Conservation (phyloP, 345 rosid genomes). For the Arabidopsis thaliana region TAIR10.1 NC_003075.7:2525001-2525500, state of each 20-base stretch:
- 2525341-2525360: slow-evolving; percentile 31
- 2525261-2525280: slow-evolving; percentile 5
- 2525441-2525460: slow-evolving; percentile 29
- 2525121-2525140: slow-evolving; percentile 4
- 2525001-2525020: slow-evolving; percentile 73
- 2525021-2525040: slow-evolving; percentile 72
- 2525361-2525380: slow-evolving; percentile 9
- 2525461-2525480: slow-evolving; percentile 32
- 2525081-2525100: slow-evolving; percentile 19
- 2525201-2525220: slow-evolving; percentile 57
- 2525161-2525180: slow-evolving; percentile 59
- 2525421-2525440: slow-evolving; percentile 26
- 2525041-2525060: slow-evolving; percentile 65
- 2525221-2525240: slow-evolving; percentile 64
- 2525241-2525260: slow-evolving; percentile 49
- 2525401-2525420: background rate
- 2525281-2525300: slow-evolving; percentile 7
- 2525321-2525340: slow-evolving; percentile 28
- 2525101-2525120: slow-evolving; percentile 31
- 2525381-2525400: slow-evolving; percentile 32
- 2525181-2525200: slow-evolving; percentile 50
- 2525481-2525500: slow-evolving; percentile 8
- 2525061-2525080: slow-evolving; percentile 28
- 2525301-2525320: slow-evolving; percentile 25
- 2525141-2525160: background rate